Conservation (phyloP, 129 eudicot species). For the Apium graveolens region DNA sequence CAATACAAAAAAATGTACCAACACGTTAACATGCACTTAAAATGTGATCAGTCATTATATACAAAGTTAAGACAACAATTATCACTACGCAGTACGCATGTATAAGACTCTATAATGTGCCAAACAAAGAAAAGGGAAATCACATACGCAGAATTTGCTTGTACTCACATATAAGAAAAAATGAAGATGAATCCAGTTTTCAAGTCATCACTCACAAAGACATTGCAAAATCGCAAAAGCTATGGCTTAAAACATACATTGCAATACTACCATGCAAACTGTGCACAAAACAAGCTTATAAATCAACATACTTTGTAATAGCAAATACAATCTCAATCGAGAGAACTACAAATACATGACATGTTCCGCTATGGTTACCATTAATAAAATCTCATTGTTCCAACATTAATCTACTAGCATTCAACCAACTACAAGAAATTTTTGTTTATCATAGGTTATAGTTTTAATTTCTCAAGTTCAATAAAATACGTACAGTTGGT, state of each 20-base stretch:
- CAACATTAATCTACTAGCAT: not conserved
- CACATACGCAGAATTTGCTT: not conserved
- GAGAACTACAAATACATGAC: not conserved
- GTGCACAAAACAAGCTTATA: not conserved
- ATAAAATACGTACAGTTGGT: slow-evolving; percentile 62
- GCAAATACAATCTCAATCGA: not conserved
- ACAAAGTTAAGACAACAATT: not conserved
- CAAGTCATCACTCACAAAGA: not conserved
- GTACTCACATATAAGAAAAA: not conserved
- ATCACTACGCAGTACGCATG: not conserved
- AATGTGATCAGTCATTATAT: not conserved
- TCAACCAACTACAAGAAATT: not conserved
- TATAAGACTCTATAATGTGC: not conserved
- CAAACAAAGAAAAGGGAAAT: not conserved
- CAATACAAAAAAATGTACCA: not conserved
- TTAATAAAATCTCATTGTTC: not conserved
- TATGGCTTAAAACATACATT: not conserved
- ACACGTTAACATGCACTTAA: not conserved
- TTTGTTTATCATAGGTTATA: not conserved
- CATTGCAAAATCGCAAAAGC: not conserved
- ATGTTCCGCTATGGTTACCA: not conserved
- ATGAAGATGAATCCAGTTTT: not conserved
- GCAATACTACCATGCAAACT: not conserved
- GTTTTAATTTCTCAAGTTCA: not conserved
- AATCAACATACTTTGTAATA: not conserved